A percentile compares a stretch with the other conserved stretches of the same genome.
Evolutionary conservation across 208 protist genomes (phyloP).

Genomic region (Cochliopodium minus): DNA sequence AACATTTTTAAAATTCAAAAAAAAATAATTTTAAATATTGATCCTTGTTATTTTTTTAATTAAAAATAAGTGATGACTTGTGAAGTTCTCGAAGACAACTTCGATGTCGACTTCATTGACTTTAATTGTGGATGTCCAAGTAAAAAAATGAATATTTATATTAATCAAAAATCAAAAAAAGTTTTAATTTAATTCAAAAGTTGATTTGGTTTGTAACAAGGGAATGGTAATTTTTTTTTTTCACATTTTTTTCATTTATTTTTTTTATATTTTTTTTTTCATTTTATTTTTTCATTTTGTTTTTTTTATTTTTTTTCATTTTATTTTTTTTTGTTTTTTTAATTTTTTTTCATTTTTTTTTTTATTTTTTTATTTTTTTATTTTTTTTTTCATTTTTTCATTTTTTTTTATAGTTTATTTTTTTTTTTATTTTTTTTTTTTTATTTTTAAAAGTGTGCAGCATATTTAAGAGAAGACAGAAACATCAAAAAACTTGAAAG

Average conservation of each 20-base stretch:
- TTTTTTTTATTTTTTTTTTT: not conserved
- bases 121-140: constrained; percentile 83
- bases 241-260: constrained; percentile 24
- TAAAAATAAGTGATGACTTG: no score
- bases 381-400: no score
- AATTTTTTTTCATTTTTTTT: not conserved
- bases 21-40: constrained; percentile 46
- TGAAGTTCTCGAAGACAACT: no score
- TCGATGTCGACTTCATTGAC: constrained; percentile 77
- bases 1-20: constrained; percentile 41
- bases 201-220: constrained; percentile 63
- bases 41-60: no score
- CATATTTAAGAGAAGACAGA: no score
- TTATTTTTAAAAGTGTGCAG: no score
- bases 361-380: not conserved
- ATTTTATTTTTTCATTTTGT: not conserved
- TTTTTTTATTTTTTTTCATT: not conserved
- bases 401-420: no score
- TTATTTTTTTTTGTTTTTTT: not conserved
- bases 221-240: constrained; percentile 61
- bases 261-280: not conserved
- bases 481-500: no score
- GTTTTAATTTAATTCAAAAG: no score
- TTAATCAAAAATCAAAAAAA: no score
- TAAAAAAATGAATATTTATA: no score